phyloP scores from a whole-genome alignment of 176 grass and related monocot species.

The Triticum timopheevii region DNA sequence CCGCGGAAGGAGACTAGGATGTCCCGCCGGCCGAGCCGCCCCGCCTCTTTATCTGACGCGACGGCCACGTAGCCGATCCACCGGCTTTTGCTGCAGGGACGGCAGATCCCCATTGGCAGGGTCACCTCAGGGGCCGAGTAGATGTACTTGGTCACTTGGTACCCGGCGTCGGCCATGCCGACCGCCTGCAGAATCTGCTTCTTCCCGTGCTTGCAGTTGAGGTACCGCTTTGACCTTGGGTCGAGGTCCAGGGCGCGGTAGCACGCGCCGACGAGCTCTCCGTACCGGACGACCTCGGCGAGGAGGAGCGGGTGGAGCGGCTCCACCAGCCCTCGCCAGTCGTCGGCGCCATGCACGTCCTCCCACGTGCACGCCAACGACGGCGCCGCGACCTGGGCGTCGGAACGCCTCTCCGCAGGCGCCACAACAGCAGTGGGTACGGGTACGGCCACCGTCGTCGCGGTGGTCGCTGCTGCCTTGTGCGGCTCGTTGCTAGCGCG shows the following conservation, averaged over 20 bases:
- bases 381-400: neutral
- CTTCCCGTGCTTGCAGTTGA: slow-evolving; percentile 81
- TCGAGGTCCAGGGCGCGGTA: slow-evolving; percentile 73
- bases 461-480: neutral
- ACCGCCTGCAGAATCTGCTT: slow-evolving; percentile 44
- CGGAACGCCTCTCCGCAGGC: neutral
- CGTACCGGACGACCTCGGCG: slow-evolving; percentile 64
- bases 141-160: slow-evolving; percentile 72
- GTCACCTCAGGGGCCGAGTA: slow-evolving; percentile 52
- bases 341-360: slow-evolving; percentile 55
- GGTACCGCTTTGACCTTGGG: slow-evolving; percentile 45
- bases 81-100: slow-evolving; percentile 31
- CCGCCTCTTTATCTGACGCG: slow-evolving; percentile 24
- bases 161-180: slow-evolving; percentile 50
- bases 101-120: slow-evolving; percentile 19
- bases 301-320: slow-evolving; percentile 65
- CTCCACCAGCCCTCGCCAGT: slow-evolving; percentile 57
- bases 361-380: slow-evolving; percentile 45
- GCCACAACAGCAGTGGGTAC: neutral
- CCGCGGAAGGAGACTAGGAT: slow-evolving; percentile 74
- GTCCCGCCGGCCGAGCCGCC: slow-evolving; percentile 51
- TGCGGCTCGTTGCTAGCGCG: neutral
- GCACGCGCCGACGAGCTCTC: slow-evolving; percentile 58
- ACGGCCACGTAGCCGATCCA: slow-evolving; percentile 87
- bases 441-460: neutral